A percentile compares a stretch with the other conserved stretches of the same genome.
These are phyloP conservation scores for Aspergillus tubingensis DNA, from an alignment of 2,329 filamentous ascomycete species.

Conservation along the genomic window DNA sequence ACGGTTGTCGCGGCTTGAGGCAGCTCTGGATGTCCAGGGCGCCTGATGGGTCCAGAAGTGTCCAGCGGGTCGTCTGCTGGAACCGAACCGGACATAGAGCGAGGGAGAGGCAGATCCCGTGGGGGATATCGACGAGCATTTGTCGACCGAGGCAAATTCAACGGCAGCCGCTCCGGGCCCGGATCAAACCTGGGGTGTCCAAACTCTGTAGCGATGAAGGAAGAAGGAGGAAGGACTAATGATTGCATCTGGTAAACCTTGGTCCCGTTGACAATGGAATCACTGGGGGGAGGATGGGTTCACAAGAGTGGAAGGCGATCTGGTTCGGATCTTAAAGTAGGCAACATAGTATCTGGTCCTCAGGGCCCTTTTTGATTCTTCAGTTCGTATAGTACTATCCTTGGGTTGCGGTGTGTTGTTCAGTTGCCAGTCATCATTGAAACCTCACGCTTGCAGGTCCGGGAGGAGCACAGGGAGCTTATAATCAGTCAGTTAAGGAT, in stretches of 20 bases:
- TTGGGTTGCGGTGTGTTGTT: constrained; percentile 21
- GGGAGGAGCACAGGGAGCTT: constrained; percentile 33
- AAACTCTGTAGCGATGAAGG: constrained; percentile 40
- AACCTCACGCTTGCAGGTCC: constrained; percentile 17
- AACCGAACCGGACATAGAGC: constrained; percentile 49
- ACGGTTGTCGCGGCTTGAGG: constrained; percentile 25
- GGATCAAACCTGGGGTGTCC: constrained; percentile 38
- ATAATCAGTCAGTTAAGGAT: constrained; percentile 34
- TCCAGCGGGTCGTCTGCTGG: constrained; percentile 40
- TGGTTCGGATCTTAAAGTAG: constrained; percentile 22
- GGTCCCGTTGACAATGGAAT: constrained; percentile 14
- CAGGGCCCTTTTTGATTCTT: constrained; percentile 11
- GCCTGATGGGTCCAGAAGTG: constrained; percentile 37
- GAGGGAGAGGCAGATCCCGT: constrained; percentile 42
- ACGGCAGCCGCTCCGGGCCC: constrained; percentile 37
- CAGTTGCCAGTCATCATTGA: constrained; percentile 31
- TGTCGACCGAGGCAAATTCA: constrained; percentile 37
- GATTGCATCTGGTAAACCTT: constrained; percentile 41
- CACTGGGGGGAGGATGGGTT: constrained; percentile 11
- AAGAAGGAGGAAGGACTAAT: constrained; percentile 42
- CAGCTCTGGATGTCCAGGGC: constrained; percentile 33
- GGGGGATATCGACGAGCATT: constrained; percentile 43
- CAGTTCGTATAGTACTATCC: constrained; percentile 3
- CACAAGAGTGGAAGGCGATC: constrained; percentile 28
- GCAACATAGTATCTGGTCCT: constrained; percentile 32